phyloP scores from a whole-genome alignment of 768 basidiomycete genomes.

The Butyriboletus loyo region DNA sequence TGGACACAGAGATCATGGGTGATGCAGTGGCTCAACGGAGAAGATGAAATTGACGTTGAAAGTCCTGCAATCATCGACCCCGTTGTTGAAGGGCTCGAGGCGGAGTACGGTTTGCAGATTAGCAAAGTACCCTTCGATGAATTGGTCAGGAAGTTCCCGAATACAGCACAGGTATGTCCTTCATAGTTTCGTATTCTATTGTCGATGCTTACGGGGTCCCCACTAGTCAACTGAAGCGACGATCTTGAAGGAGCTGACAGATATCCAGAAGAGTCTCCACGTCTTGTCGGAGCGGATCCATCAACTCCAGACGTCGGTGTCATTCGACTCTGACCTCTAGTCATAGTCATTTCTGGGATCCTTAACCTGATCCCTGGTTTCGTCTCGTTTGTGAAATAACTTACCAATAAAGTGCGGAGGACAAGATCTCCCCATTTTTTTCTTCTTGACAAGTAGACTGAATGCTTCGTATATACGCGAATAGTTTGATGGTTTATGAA shows the following conservation, averaged over 20 bases:
- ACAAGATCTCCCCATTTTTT: neutral
- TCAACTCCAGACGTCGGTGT: constrained; percentile 20
- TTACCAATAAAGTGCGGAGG: neutral
- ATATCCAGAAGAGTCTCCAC: constrained; percentile 45
- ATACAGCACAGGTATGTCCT: constrained; percentile 61
- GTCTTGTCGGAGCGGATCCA: constrained; percentile 37
- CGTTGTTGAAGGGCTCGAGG: constrained; percentile 51
- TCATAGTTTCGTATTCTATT: neutral
- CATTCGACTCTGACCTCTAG: neutral
- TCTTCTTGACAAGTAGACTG: neutral
- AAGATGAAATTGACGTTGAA: constrained; percentile 59
- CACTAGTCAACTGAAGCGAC: constrained; percentile 66
- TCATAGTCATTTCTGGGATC: neutral
- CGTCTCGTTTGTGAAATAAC: neutral
- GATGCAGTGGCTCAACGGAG: constrained; percentile 59
- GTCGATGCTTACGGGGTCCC: constrained; percentile 2
- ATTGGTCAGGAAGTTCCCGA: constrained; percentile 68
- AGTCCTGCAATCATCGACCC: constrained; percentile 57
- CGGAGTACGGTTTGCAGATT: constrained; percentile 57
- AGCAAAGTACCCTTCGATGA: constrained; percentile 69
- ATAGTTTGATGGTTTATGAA: constrained; percentile 1
- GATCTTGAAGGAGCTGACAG: constrained; percentile 61
- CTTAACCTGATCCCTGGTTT: neutral
- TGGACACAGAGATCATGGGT: constrained; percentile 60
- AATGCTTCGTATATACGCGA: neutral